Evolutionary conservation across 2,329 filamentous ascomycete species (phyloP).

Genomic region (Rachicladosporium sp.): DNA sequence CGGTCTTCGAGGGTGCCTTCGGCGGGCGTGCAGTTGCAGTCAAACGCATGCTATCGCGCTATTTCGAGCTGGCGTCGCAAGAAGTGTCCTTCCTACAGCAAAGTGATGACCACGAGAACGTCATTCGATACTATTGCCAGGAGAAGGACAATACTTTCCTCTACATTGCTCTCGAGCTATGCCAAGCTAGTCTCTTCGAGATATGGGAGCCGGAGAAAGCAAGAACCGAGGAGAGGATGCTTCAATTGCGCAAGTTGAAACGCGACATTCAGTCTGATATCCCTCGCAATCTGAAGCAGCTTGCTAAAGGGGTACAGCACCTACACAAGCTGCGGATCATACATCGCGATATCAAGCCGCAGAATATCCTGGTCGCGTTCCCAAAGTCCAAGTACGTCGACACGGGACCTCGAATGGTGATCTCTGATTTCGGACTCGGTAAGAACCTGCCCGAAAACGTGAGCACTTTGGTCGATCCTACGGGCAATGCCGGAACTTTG

Average conservation of each 20-base stretch:
- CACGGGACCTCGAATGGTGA: slow-evolving; percentile 63
- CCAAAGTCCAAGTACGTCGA: slow-evolving; percentile 56
- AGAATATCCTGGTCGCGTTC: slow-evolving; percentile 80
- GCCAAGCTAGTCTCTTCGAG: slow-evolving; percentile 85
- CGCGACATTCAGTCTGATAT: slow-evolving; percentile 62
- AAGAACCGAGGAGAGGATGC: slow-evolving; percentile 27
- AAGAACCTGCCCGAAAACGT: slow-evolving; percentile 93
- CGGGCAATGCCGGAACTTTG: slow-evolving; percentile 83
- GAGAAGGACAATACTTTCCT: slow-evolving; percentile 80
- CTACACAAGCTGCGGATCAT: slow-evolving; percentile 88
- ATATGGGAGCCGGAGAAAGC: slow-evolving; percentile 82
- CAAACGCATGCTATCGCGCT: slow-evolving; percentile 92
- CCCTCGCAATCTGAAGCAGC: slow-evolving; percentile 71
- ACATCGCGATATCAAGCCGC: slow-evolving; percentile 91
- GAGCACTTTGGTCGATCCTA: slow-evolving; percentile 88
- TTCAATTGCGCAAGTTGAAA: slow-evolving; percentile 46
- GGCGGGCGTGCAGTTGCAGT: slow-evolving; percentile 84
- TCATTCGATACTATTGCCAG: slow-evolving; percentile 92
- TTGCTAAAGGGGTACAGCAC: slow-evolving; percentile 78
- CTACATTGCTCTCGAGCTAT: slow-evolving; percentile 91
- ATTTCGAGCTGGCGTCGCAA: slow-evolving; percentile 88
- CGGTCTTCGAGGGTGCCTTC: slow-evolving; percentile 89
- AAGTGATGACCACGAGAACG: slow-evolving; percentile 91
- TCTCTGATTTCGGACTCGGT: slow-evolving; percentile 94
- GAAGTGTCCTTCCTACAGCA: slow-evolving; percentile 84